Conservation (phyloP, 164 flowering plant genomes). For the Cinnamomum micranthum region DNA sequence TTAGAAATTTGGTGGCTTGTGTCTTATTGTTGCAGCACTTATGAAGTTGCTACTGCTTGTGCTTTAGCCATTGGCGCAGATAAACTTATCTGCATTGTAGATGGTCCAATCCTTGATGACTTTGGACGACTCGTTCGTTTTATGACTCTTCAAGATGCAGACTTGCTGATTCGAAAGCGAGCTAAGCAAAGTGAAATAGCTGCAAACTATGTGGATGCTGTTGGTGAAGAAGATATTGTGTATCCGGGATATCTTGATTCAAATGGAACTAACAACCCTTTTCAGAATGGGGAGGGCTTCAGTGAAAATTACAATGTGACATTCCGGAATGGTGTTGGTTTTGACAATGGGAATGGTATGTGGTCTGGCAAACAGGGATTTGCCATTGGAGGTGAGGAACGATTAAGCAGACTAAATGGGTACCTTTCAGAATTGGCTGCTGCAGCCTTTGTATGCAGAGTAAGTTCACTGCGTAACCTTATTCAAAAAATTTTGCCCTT, state of each 20-base stretch:
- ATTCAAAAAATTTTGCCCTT: too few relatives aligned
- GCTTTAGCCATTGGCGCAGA: constrained; percentile 93
- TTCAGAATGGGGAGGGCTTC: constrained; percentile 34
- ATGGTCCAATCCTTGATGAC: constrained; percentile 92
- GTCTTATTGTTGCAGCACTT: constrained; percentile 58
- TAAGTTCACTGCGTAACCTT: constrained; percentile 28
- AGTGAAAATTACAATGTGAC: constrained; percentile 32
- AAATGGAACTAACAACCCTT: constrained; percentile 22
- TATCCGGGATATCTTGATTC: constrained; percentile 22
- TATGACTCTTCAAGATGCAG: constrained; percentile 87
- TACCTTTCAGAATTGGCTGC: constrained; percentile 97
- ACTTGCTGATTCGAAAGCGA: constrained; percentile 63
- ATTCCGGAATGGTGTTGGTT: constrained; percentile 93
- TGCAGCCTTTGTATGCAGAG: constrained; percentile 95
- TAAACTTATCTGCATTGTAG: constrained; percentile 88
- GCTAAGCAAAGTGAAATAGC: constrained; percentile 93
- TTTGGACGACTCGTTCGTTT: constrained; percentile 67
- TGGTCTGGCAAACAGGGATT: constrained; percentile 92
- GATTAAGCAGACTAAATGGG: constrained; percentile 66
- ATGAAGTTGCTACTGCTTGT: constrained; percentile 99
- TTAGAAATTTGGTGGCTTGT: constrained; percentile 3
- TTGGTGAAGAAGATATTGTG: constrained; percentile 44
- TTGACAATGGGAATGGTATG: constrained; percentile 83
- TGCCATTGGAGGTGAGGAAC: constrained; percentile 92
- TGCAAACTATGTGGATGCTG: constrained; percentile 90